Base-by-base conservation (phyloP, 2,329 filamentous ascomycete species). In the Ascosphaera aggregata region DNA sequence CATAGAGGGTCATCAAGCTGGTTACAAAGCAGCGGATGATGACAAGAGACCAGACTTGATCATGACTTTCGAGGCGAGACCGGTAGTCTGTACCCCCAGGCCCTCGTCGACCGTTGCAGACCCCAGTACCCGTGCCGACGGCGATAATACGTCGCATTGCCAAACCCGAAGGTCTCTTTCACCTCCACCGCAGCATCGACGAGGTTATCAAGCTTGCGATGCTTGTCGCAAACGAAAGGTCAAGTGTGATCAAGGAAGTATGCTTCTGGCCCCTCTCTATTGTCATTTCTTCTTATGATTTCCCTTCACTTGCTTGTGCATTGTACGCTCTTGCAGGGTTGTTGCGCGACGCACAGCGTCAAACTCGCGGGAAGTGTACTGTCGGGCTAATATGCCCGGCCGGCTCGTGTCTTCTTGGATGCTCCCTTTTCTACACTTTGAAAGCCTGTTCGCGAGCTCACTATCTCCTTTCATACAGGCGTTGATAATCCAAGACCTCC, bases 401-500 rank as follows among this genome's bases (percentile, higher is more conserved):
- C n/a, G n/a, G n/a, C n/a, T n/a, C n/a, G n/a, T n/a, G n/a, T n/a
- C n/a, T n/a, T n/a, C n/a, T n/a, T n/a, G n/a, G n/a, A n/a, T n/a
- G n/a, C n/a, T n/a, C n/a, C n/a, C n/a, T n/a, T n/a, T n/a, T n/a
- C n/a, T n/a, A n/a, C n/a, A n/a, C n/a, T n/a, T n/a, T n/a, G n/a
- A n/a, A n/a, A n/a, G n/a, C n/a, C n/a, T n/a, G n/a, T n/a, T n/a
- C n/a, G n/a, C n/a, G n/a, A n/a, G n/a, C n/a, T 20, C 3, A 19
- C 37, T 34, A 16, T 35, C 8, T 18, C 38, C 15, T 31, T 5
- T 17, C 27, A 8, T 15, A 18, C 34, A 62, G 60, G 59, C 50
- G 86, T 95, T 53, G 89, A 95, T 60, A 86, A 89, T 50, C 89
- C 89, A 18, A 75, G 85, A 57, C 82, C 92, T 49, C 86, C 86